phyloP scores from a whole-genome alignment of 306 rosid genomes.

The Dryas drummondii region DNA sequence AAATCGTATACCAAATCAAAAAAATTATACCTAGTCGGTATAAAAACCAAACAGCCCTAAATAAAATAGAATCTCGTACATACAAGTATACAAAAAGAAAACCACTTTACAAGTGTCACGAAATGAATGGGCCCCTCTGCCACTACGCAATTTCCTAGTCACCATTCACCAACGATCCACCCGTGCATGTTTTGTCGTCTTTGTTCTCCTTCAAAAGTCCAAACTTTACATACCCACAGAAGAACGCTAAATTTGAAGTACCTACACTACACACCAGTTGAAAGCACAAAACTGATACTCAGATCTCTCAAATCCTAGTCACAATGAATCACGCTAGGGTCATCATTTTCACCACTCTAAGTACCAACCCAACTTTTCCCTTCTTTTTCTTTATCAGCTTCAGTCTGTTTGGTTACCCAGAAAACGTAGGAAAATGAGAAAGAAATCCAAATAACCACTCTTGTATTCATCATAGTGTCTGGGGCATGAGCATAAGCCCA shows the following conservation, averaged over 20 bases:
- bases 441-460: neutral
- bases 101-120: no score
- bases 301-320: neutral
- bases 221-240: neutral
- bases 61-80: no score
- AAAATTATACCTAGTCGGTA: no score
- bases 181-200: no score
- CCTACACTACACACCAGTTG: neutral
- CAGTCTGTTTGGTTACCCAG: conserved; percentile 13
- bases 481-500: neutral
- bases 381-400: neutral
- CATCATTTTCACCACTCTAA: conserved; percentile 29
- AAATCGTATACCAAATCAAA: no score
- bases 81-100: no score
- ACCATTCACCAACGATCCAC: no score
- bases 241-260: neutral
- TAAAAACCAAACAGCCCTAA: no score
- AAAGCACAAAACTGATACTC: neutral
- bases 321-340: conserved; percentile 5
- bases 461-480: neutral
- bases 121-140: no score
- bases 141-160: no score
- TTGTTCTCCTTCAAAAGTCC: neutral
- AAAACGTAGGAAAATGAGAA: neutral
- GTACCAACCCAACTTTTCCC: conserved; percentile 17